Percentiles rank a stretch among this genome's conserved stretches.
phyloP scores from a whole-genome alignment of 352 stramenopile species.

The Globisporangium perplexum region DNA sequence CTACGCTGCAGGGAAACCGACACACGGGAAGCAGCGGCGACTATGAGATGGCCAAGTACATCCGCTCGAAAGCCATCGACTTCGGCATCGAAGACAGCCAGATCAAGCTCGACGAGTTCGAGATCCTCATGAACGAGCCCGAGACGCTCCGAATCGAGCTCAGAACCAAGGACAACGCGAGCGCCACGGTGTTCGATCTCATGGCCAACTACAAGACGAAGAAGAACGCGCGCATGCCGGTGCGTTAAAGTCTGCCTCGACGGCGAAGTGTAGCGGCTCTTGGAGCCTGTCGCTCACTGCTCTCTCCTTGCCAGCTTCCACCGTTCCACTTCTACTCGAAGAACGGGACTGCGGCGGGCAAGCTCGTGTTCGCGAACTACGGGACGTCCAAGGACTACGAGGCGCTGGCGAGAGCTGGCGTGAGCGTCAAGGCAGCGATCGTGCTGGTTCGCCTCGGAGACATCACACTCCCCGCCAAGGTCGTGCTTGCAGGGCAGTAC shows the following conservation, averaged over 20 bases:
- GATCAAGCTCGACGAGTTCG: slow-evolving; percentile 81
- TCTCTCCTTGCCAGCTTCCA: slow-evolving; percentile 17
- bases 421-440: slow-evolving; percentile 48
- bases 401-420: slow-evolving; percentile 35
- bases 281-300: neutral
- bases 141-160: slow-evolving; percentile 52
- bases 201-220: slow-evolving; percentile 26
- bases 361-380: slow-evolving; percentile 76
- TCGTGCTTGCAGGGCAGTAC: slow-evolving; percentile 52
- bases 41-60: slow-evolving; percentile 75
- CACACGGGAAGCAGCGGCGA: slow-evolving; percentile 61
- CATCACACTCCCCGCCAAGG: slow-evolving; percentile 66
- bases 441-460: slow-evolving; percentile 57
- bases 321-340: slow-evolving; percentile 82
- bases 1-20: slow-evolving; percentile 25
- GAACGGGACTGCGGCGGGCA: slow-evolving; percentile 53
- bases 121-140: slow-evolving; percentile 72
- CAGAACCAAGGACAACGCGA: slow-evolving; percentile 6
- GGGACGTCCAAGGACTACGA: slow-evolving; percentile 61
- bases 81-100: slow-evolving; percentile 70
- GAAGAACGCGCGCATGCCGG: slow-evolving; percentile 25
- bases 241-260: slow-evolving; percentile 5
- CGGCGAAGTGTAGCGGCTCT: neutral
- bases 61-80: slow-evolving; percentile 58
- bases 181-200: slow-evolving; percentile 17